Conservation (phyloP, 2,329 filamentous ascomycete genomes). For the Aspergillus carbonarius region DNA sequence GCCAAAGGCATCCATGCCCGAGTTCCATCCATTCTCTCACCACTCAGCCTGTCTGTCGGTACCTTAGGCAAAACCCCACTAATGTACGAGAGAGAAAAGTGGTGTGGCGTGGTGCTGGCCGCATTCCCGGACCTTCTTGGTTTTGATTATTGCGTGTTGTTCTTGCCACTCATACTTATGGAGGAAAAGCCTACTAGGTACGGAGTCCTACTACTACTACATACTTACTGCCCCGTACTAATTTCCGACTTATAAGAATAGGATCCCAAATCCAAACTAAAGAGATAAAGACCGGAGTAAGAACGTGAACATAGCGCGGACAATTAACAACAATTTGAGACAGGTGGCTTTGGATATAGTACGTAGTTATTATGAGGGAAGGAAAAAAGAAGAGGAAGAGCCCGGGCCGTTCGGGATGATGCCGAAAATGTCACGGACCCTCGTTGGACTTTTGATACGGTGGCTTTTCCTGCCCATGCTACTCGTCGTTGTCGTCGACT, state of each 20-base stretch:
- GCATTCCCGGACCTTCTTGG: too few relatives aligned
- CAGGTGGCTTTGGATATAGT: not conserved
- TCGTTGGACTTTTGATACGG: not conserved
- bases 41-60: not conserved
- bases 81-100: too few relatives aligned
- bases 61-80: too few relatives aligned
- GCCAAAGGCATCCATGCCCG: conserved; percentile 6
- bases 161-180: too few relatives aligned
- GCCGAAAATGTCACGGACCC: not conserved
- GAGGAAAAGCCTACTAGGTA: too few relatives aligned
- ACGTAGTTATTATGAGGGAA: not conserved
- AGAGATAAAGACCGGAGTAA: too few relatives aligned
- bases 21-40: not conserved
- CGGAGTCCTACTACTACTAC: too few relatives aligned
- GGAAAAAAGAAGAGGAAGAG: not conserved
- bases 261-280: too few relatives aligned
- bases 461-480: not conserved
- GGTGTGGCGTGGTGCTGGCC: too few relatives aligned
- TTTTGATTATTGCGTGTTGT: too few relatives aligned
- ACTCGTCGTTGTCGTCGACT: not conserved
- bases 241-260: too few relatives aligned
- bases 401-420: not conserved
- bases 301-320: not conserved
- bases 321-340: not conserved
- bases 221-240: too few relatives aligned